A percentile compares a stretch with the other conserved stretches of the same genome.
Conservation (phyloP, 768 basidiomycete genomes). For the Candolleomyces eurysporus region DNA sequence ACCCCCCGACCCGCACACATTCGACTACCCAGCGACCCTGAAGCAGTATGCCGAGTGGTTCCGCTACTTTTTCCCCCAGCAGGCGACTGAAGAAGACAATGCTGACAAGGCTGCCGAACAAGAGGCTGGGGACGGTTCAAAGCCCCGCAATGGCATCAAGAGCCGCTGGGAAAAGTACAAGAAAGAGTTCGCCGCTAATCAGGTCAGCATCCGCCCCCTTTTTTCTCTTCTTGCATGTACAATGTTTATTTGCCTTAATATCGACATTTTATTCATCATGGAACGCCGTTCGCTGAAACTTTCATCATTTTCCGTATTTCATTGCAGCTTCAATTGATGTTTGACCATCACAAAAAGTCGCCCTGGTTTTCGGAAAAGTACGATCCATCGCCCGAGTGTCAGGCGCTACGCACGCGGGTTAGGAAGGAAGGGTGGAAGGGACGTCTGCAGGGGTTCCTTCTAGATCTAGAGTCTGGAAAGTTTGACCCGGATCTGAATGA, state of each 20-base stretch:
- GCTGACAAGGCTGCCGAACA: constrained; percentile 83
- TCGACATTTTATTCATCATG: neutral
- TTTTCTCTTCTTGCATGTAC: constrained; percentile 20
- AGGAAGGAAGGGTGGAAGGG: constrained; percentile 85
- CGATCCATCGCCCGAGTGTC: constrained; percentile 71
- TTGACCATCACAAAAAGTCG: constrained; percentile 92
- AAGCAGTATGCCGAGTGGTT: constrained; percentile 92
- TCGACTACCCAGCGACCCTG: constrained; percentile 77
- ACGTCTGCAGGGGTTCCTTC: constrained; percentile 66
- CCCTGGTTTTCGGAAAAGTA: constrained; percentile 98
- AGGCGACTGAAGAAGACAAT: constrained; percentile 79
- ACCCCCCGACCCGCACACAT: constrained; percentile 76
- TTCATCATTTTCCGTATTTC: constrained; percentile 25
- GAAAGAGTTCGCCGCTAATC: constrained; percentile 82
- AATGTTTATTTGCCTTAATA: neutral
- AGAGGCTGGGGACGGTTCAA: constrained; percentile 78
- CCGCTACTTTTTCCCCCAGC: constrained; percentile 68
- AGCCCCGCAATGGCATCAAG: constrained; percentile 82
- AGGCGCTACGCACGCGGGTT: constrained; percentile 71
- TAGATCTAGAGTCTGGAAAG: constrained; percentile 81
- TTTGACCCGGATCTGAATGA: constrained; percentile 78
- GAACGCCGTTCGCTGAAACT: constrained; percentile 25
- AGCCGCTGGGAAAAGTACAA: constrained; percentile 91
- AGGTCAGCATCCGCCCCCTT: constrained; percentile 58
- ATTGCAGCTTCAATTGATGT: constrained; percentile 90